These are phyloP conservation scores for Dendrobium huoshanense DNA, from an alignment of 106 monocot genomes.

Conservation along the genomic window DNA sequence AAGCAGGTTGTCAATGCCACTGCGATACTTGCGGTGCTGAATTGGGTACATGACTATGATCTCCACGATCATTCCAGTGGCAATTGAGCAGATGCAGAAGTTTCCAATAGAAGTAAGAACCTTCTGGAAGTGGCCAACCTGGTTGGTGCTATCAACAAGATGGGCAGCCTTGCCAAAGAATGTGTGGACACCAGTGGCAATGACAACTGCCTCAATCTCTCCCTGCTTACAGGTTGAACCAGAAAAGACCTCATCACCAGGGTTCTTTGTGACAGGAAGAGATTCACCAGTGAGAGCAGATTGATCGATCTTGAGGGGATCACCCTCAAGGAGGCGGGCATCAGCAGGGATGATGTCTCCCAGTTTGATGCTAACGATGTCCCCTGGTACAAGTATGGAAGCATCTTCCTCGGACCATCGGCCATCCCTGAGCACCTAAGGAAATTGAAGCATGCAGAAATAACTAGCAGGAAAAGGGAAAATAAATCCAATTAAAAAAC, in stretches of 20 bases:
- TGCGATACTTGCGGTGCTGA: constrained; percentile 70
- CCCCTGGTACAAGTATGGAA: constrained; percentile 87
- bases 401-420: constrained; percentile 89
- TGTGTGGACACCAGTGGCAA: constrained; percentile 97
- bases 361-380: constrained; percentile 89
- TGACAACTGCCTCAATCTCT: constrained; percentile 96
- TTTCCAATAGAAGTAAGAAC: constrained; percentile 95
- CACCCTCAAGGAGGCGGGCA: constrained; percentile 92
- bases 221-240: constrained; percentile 98
- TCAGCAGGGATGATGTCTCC: constrained; percentile 99
- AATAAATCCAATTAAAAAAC: neutral
- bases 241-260: constrained; percentile 92
- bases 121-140: constrained; percentile 94
- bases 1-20: constrained; percentile 87
- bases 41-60: constrained; percentile 97
- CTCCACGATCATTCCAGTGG: constrained; percentile 76
- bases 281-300: constrained; percentile 96
- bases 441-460: neutral
- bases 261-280: constrained; percentile 75
- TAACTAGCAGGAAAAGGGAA: neutral
- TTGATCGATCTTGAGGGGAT: constrained; percentile 91
- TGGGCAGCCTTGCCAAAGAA: constrained; percentile 99
- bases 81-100: constrained; percentile 98
- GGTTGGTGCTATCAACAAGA: constrained; percentile 93
- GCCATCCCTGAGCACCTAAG: constrained; percentile 83